Conservation (phyloP, 2,329 filamentous ascomycete genomes). For the Grosmannia clavigera region DNA sequence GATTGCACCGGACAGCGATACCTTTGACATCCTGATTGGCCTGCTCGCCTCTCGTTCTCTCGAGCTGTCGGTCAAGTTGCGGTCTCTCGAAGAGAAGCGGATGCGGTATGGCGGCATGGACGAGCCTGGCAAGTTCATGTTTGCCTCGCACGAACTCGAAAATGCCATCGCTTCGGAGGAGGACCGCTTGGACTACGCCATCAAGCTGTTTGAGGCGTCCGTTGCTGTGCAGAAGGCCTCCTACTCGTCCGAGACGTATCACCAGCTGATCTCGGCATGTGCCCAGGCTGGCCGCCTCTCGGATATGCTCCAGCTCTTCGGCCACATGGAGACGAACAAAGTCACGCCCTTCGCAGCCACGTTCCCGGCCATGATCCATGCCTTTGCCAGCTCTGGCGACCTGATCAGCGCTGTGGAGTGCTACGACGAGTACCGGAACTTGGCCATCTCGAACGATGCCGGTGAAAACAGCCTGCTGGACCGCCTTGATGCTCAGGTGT, state of each 20-base stretch:
- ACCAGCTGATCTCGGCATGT: conserved; percentile 74
- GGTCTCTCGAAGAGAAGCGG: conserved; percentile 67
- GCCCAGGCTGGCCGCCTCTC: conserved; percentile 68
- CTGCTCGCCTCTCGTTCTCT: conserved; percentile 70
- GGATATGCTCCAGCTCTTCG: conserved; percentile 83
- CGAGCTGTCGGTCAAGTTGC: conserved; percentile 62
- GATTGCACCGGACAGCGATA: conserved; percentile 69
- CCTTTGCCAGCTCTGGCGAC: conserved; percentile 72
- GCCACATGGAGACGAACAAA: conserved; percentile 75
- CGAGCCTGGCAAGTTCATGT: conserved; percentile 73
- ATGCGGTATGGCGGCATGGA: conserved; percentile 75
- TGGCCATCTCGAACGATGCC: conserved; percentile 75
- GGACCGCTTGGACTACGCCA: conserved; percentile 70
- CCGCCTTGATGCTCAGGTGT: conserved; percentile 72
- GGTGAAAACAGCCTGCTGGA: conserved; percentile 56
- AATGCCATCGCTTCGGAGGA: conserved; percentile 78
- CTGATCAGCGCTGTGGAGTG: conserved; percentile 81
- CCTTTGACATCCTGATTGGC: conserved; percentile 78
- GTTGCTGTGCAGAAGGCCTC: conserved; percentile 46
- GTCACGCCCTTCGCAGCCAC: conserved; percentile 66
- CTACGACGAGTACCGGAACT: conserved; percentile 85
- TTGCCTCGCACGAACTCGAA: conserved; percentile 78
- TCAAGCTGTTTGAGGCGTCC: conserved; percentile 76
- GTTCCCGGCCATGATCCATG: conserved; percentile 90
- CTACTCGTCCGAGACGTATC: conserved; percentile 75